These are phyloP conservation scores for Daldinia childiae DNA, from an alignment of 495 filamentous ascomycete species.

Conservation along the genomic window DNA sequence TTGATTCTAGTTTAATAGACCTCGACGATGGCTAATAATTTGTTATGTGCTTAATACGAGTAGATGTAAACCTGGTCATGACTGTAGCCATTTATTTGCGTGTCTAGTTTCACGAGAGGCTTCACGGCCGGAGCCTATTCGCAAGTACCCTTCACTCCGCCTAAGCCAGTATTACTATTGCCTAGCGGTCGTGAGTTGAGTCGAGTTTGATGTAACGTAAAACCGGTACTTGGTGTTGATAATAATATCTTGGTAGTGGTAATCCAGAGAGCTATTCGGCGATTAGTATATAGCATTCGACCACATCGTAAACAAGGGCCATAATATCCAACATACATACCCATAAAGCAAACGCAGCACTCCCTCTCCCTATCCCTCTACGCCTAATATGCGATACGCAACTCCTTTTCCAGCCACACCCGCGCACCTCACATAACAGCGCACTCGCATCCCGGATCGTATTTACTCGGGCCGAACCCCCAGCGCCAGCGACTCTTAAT, in stretches of 20 bases:
- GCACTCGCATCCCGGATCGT: constrained; percentile 52
- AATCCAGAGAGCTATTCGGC: neutral
- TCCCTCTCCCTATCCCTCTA: too few relatives aligned
- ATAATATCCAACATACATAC: neutral
- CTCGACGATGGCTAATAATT: neutral
- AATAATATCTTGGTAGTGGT: too few relatives aligned
- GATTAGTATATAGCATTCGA: neutral
- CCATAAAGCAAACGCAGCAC: neutral
- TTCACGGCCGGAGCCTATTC: neutral
- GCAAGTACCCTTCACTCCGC: neutral
- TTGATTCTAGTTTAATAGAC: constrained; percentile 1
- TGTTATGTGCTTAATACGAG: neutral
- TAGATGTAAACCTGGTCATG: neutral
- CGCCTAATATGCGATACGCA: neutral
- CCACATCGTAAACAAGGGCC: neutral
- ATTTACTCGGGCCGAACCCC: constrained; percentile 50
- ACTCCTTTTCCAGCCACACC: neutral
- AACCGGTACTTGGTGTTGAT: neutral
- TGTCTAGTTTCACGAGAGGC: neutral
- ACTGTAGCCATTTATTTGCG: neutral
- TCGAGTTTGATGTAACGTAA: neutral
- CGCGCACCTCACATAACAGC: constrained; percentile 46
- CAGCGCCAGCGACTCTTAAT: constrained; percentile 46
- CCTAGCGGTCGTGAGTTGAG: neutral
- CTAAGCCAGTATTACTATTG: neutral